A percentile compares a stretch with the other conserved stretches of the same genome.
phyloP scores from a whole-genome alignment of 768 basidiomycete species.

The Amanita thiersii region DNA sequence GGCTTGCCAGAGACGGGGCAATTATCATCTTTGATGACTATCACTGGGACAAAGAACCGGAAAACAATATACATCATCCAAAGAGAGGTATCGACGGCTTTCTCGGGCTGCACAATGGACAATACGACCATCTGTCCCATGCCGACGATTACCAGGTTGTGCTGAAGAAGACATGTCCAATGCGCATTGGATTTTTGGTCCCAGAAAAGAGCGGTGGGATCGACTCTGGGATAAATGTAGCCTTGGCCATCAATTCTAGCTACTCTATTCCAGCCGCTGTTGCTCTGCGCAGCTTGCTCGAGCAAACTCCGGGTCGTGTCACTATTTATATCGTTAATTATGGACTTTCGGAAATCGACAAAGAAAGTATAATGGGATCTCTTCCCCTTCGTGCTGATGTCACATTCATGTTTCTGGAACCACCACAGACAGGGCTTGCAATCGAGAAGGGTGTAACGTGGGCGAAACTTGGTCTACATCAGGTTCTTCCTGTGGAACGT shows the following conservation, averaged over 20 bases:
- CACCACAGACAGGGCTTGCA: constrained; percentile 23
- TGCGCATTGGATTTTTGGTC: constrained; percentile 45
- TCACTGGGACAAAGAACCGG: constrained; percentile 39
- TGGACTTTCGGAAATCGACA: constrained; percentile 29
- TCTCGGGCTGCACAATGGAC: constrained; percentile 37
- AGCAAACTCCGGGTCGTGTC: constrained; percentile 27
- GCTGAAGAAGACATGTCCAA: constrained; percentile 39
- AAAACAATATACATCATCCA: constrained; percentile 43
- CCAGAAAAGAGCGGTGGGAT: constrained; percentile 16
- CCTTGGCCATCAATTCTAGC: constrained; percentile 29
- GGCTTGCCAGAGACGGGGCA: constrained; percentile 41
- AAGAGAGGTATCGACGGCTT: constrained; percentile 51
- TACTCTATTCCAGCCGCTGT: constrained; percentile 45
- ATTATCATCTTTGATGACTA: constrained; percentile 55
- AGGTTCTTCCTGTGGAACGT: constrained; percentile 38
- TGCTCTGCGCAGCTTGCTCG: constrained; percentile 31
- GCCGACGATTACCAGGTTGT: constrained; percentile 39
- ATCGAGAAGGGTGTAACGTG: constrained; percentile 25
- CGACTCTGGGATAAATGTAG: constrained; percentile 42
- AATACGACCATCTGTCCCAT: constrained; percentile 34
- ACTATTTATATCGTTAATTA: constrained; percentile 44
- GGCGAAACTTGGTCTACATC: constrained; percentile 44
- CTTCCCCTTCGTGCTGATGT: constrained; percentile 18
- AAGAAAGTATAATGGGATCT: constrained; percentile 20
- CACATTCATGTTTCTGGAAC: constrained; percentile 34